A percentile compares a stretch with the other conserved stretches of the same genome.
Evolutionary conservation across 495 filamentous ascomycete genomes (phyloP).

Genomic region (Penicillium robsamsonii): DNA sequence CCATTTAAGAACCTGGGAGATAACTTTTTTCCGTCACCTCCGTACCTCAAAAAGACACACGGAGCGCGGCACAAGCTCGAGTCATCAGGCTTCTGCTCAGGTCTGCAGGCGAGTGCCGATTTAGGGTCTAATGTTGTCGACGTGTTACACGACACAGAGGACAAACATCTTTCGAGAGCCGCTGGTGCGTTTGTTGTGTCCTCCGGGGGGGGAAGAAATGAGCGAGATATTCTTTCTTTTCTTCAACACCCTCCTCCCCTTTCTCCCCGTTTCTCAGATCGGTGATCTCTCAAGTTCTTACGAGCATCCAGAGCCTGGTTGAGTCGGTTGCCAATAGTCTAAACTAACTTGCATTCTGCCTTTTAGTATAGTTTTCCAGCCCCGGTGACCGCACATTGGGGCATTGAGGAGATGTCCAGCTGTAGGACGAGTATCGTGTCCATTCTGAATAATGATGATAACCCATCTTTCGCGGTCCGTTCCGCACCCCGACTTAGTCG

Average conservation of each 20-base stretch:
- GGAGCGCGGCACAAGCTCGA: conserved; percentile 18
- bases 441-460: conserved; percentile 51
- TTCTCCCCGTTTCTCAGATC: conserved; percentile 6
- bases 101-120: conserved; percentile 29
- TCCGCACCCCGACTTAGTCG: conserved; percentile 37
- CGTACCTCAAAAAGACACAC: conserved; percentile 12
- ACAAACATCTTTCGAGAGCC: conserved; percentile 43
- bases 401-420: conserved; percentile 33
- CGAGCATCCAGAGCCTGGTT: conserved; percentile 12
- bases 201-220: conserved; percentile 8
- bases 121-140: conserved; percentile 35
- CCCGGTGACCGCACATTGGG: conserved; percentile 20
- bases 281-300: conserved; percentile 16
- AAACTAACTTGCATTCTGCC: conserved; percentile 16
- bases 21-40: not conserved
- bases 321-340: conserved; percentile 10
- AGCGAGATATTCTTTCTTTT: conserved; percentile 10
- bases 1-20: not conserved
- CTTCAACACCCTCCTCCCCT: conserved; percentile 12
- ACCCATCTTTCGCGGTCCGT: conserved; percentile 48
- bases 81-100: conserved; percentile 28
- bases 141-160: conserved; percentile 37
- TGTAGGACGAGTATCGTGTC: conserved; percentile 44
- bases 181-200: conserved; percentile 33
- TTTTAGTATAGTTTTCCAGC: conserved; percentile 26